phyloP scores from a whole-genome alignment of 768 basidiomycete genomes.

The Rhizopogon rudus region DNA sequence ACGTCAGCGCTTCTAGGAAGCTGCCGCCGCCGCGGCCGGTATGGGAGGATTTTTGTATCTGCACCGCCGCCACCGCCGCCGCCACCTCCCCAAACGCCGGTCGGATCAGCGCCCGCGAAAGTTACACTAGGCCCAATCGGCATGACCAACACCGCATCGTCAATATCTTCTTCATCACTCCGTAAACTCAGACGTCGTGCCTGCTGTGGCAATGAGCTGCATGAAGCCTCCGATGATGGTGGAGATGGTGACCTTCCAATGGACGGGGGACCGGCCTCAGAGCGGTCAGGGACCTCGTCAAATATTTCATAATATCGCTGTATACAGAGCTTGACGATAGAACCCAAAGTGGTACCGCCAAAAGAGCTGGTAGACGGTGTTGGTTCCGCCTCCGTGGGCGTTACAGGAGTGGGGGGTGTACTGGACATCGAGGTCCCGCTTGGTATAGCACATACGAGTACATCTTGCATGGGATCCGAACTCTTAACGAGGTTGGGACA shows the following conservation, averaged over 20 bases:
- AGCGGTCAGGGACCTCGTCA: slow-evolving; percentile 71
- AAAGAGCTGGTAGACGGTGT: slow-evolving; percentile 21
- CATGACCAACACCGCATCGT: slow-evolving; percentile 74
- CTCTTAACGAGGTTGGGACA: slow-evolving; percentile 76
- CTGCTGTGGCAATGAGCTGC: slow-evolving; percentile 17
- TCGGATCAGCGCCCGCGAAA: slow-evolving; percentile 5
- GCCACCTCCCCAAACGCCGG: slow-evolving; percentile 23
- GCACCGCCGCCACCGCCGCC: slow-evolving; percentile 5
- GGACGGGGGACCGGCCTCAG: slow-evolving; percentile 46
- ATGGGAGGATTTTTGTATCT: slow-evolving; percentile 12
- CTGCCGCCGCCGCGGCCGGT: slow-evolving; percentile 40
- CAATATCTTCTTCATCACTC: slow-evolving; percentile 64
- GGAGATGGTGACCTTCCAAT: slow-evolving; percentile 21
- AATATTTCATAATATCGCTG: slow-evolving; percentile 83
- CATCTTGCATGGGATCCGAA: slow-evolving; percentile 62
- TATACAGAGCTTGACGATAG: slow-evolving; percentile 72
- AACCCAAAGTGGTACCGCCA: slow-evolving; percentile 61
- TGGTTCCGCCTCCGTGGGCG: slow-evolving; percentile 1
- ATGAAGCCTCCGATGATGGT: slow-evolving; percentile 17
- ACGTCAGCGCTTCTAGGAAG: slow-evolving; percentile 19
- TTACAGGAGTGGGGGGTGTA: slow-evolving; percentile 13
- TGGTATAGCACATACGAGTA: slow-evolving; percentile 66
- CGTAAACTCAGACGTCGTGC: slow-evolving; percentile 21
- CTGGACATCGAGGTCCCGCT: slow-evolving; percentile 36
- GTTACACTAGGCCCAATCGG: slow-evolving; percentile 46